Evolutionary conservation across 73 alveolate genomes (phyloP), one percentile per base, ranked within the genome.

Genomic region (Tetrahymena borealis): DNA sequence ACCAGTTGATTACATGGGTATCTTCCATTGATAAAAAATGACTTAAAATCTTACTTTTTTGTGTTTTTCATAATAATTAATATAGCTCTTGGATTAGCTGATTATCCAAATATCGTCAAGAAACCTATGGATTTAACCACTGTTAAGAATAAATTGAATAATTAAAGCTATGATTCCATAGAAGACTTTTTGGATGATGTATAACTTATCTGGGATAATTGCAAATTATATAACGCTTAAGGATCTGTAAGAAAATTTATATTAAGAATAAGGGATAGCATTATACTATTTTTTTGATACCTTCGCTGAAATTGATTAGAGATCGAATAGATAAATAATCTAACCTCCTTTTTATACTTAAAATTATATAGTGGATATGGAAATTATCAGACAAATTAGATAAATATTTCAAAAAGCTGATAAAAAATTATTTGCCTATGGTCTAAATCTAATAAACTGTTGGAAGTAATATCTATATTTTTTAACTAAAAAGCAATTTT

Each of bases 81-180:
- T 42, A 11, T 77, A 94, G 91, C 92, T n/a, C 78, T 95, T 33
- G 96, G 96, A 18, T 91, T 95, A 18, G 91, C 38, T 39, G 97
- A 95, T 38, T 95, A 95, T 60, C 96, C 97, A 20, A 40, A 39
- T 11, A 93, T 95, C 10, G 79, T 95, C 40, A 94, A 95, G 40
- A 94, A 94, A 40, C 97, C 97, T 33, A 95, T 95, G 97, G 97
- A 95, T 78, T 85, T 95, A 39, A 78, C 97, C 15, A 95, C 97
- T 16, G 94, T 95, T 20, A 43, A 38, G 4, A 42, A 95, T 33
- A 95, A 95, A 28, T 36, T 95, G 33, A 93, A 95, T 39, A 94
- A 91, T 38, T 33, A 91, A 40, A 40, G 78, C n/a, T 95, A 95
- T 78, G 40, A 43, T 16, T 18, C 36, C 18, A 78, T 92, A 35